These are phyloP conservation scores for Trypanosoma brucei DNA, from an alignment of 208 protist genomes.

Conservation along the genomic window DNA sequence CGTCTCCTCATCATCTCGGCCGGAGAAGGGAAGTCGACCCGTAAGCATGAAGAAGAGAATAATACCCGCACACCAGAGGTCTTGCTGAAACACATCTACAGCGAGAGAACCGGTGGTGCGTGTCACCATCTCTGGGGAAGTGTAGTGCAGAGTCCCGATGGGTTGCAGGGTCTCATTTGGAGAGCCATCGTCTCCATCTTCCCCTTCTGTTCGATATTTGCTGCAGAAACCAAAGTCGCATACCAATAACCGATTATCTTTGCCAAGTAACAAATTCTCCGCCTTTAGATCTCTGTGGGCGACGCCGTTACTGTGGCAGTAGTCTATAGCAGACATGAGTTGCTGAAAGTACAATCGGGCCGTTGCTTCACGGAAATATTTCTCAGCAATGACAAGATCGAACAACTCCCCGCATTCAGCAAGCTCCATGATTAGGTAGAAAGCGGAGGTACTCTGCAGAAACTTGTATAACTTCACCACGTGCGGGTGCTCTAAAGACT, in stretches of 20 bases:
- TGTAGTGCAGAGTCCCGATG: constrained; percentile 84
- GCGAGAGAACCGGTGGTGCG: background rate
- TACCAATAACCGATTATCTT: constrained; percentile 66
- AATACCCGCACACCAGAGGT: constrained; percentile 88
- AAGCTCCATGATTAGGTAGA: constrained; percentile 90
- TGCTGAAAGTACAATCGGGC: constrained; percentile 92
- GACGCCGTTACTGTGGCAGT: constrained; percentile 90
- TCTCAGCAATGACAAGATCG: constrained; percentile 85
- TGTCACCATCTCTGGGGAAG: constrained; percentile 47
- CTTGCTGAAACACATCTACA: constrained; percentile 80
- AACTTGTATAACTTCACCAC: constrained; percentile 89
- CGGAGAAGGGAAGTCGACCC: constrained; percentile 95
- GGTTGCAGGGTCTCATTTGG: constrained; percentile 11
- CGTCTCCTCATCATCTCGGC: constrained; percentile 91
- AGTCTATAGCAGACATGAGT: constrained; percentile 91
- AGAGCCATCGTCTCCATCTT: constrained; percentile 53
- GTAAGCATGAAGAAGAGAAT: constrained; percentile 95
- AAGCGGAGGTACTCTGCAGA: constrained; percentile 70
- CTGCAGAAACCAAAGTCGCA: constrained; percentile 90
- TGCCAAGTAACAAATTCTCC: constrained; percentile 83
- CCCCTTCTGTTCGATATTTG: constrained; percentile 29
- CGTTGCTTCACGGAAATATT: constrained; percentile 79
- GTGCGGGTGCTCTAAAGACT: constrained; percentile 84
- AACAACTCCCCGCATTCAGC: constrained; percentile 92
- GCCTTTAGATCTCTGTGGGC: constrained; percentile 89